Conservation (phyloP, 176 grass and related monocot genomes). For the Puya raimondii region DNA sequence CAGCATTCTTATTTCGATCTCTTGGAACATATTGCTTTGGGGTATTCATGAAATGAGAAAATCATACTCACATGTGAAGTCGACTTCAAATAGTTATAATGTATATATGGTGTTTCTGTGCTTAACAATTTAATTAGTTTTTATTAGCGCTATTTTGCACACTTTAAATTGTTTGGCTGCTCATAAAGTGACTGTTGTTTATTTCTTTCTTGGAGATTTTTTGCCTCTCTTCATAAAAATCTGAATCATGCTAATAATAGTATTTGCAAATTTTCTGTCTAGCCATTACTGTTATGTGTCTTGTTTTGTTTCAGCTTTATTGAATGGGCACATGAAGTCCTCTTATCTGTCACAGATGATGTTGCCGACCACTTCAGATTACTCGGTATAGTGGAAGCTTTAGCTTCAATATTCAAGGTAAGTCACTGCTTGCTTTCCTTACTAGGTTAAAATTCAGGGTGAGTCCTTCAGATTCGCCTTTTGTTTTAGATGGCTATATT, state of each 20-base stretch:
- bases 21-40: too few species aligned
- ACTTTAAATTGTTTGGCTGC: not conserved
- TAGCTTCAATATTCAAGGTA: slow-evolving; percentile 98
- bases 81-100: too few species aligned
- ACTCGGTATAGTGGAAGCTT: slow-evolving; percentile 85
- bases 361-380: slow-evolving; percentile 74
- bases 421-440: not conserved
- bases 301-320: slow-evolving; percentile 72
- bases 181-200: not conserved
- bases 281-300: slow-evolving; percentile 6
- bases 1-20: too few species aligned
- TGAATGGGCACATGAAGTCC: slow-evolving; percentile 75
- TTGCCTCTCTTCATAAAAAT: slow-evolving; percentile 10
- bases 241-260: not conserved
- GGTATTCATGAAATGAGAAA: too few species aligned
- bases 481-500: not conserved
- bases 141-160: not conserved
- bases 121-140: not conserved
- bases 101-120: too few species aligned
- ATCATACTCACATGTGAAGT: too few species aligned
- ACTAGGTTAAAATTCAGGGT: too few species aligned
- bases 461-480: too few species aligned
- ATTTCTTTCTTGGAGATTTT: slow-evolving; percentile 14
- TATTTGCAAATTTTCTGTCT: not conserved
- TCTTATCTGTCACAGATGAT: slow-evolving; percentile 74